Evolutionary conservation across 1,284 basidiomycete genomes (phyloP).

Genomic region (Filobasidium uniguttulatum): DNA sequence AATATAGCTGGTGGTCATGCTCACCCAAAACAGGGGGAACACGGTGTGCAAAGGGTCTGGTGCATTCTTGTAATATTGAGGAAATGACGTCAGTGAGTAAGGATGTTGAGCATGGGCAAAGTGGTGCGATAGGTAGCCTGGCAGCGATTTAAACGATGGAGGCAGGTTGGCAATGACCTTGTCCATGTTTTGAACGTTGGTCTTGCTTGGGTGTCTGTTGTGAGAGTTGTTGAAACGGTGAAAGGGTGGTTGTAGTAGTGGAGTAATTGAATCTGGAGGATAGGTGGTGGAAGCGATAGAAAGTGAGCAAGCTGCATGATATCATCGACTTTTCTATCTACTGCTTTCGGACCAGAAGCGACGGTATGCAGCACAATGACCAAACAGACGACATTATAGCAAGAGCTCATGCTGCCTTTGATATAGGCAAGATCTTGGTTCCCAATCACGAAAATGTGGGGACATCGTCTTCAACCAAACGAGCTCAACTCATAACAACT

Average conservation of each 20-base stretch:
- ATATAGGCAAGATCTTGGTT: neutral
- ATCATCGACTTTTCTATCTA: no score
- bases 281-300: no score
- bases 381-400: neutral
- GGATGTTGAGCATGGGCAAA: neutral
- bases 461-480: neutral
- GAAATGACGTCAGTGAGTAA: constrained; percentile 1
- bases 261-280: no score
- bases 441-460: neutral
- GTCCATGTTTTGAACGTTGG: no score
- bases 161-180: neutral
- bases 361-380: no score
- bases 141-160: neutral
- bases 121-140: neutral
- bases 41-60: constrained; percentile 9
- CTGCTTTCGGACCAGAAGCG: no score
- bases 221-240: no score
- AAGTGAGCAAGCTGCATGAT: no score
- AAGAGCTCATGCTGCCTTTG: neutral
- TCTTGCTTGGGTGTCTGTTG: no score
- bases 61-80: constrained; percentile 8
- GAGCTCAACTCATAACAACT: neutral
- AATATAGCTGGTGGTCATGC: constrained; percentile 17
- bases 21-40: constrained; percentile 10
- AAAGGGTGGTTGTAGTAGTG: no score